Base-by-base conservation (phyloP, 176 grass and related monocot genomes). In the Alopecurus myosuroides region DNA sequence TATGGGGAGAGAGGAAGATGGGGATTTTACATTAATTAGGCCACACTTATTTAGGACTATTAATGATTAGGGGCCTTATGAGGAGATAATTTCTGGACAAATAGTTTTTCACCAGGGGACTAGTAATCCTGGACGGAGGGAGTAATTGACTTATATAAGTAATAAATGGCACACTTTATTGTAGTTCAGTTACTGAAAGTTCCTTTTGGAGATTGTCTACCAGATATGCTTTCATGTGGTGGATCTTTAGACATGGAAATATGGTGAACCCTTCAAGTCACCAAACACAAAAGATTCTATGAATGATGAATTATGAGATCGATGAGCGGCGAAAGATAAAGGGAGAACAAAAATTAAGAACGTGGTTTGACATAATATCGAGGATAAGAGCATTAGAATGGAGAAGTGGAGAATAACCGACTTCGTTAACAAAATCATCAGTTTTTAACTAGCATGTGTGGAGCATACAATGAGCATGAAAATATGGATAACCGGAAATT, bases 391-490 rank as follows among this genome's bases (percentile, higher is more conserved):
- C 17, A 64, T 34, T 33, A 37, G 17, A 72, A 9, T 82, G 20
- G 25, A 82, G 37, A 44, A 72, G 9, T 82, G 20, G 25, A 82
- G 37, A 44, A 60, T 33, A 82, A 44, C 51, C 22, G 25, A 60
- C 12, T 34, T 83, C 44, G 31, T 3, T 29, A 82, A 13, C 3
- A 15, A 82, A 56, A 40, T 57, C 51, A 42, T 72, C 25, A 42
- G 66, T 29, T 26, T 81, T 69, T 50, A 81, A 55, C 29, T 70
- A 57, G 36, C 35, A 82, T 82, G 36, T 71, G 50, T 56, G 14
- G 35, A 82, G 26, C 22, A n/a, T 82, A 40, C 36, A 12, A 45
- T 46, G 40, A 46, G 77, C 11, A 1, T 64, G 57, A 80, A 35
- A 74, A 73, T 18, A 33, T 61, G 39, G 33, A 34, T 33, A 82